A percentile compares a stretch with the other conserved stretches of the same genome.
Conservation (phyloP, 1,284 basidiomycete species). For the Boletus albobrunnescens region DNA sequence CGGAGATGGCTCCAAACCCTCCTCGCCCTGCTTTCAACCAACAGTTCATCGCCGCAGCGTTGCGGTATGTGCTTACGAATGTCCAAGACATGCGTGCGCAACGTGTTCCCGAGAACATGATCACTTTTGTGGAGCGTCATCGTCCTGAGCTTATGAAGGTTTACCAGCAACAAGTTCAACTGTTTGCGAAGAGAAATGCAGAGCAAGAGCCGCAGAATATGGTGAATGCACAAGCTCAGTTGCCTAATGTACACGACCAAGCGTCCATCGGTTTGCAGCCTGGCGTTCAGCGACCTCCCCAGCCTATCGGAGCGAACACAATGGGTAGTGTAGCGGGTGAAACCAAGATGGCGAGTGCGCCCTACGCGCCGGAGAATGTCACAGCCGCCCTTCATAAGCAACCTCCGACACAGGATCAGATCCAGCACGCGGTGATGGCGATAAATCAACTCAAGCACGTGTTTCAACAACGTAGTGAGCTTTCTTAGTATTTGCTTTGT, state of each 20-base stretch:
- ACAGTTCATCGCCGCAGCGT: slow-evolving; percentile 24
- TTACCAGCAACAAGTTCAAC: slow-evolving; percentile 25
- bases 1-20: slow-evolving; percentile 23
- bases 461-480: slow-evolving; percentile 35
- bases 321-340: slow-evolving; percentile 19
- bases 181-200: slow-evolving; percentile 23
- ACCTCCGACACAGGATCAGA: slow-evolving; percentile 29
- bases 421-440: slow-evolving; percentile 29
- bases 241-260: slow-evolving; percentile 25
- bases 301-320: slow-evolving; percentile 13
- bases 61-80: slow-evolving; percentile 41
- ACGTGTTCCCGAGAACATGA: slow-evolving; percentile 48
- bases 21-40: slow-evolving; percentile 13
- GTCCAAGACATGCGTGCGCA: slow-evolving; percentile 50
- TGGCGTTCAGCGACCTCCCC: slow-evolving; percentile 20
- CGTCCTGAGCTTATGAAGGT: slow-evolving; percentile 37
- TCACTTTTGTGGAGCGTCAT: slow-evolving; percentile 54
- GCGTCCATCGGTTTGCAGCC: slow-evolving; percentile 15
- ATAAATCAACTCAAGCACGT: slow-evolving; percentile 35
- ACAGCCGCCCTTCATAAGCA: slow-evolving; percentile 11
- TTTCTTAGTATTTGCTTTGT: slow-evolving; percentile 11
- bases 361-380: slow-evolving; percentile 14
- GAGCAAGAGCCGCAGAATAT: slow-evolving; percentile 27
- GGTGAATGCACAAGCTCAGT: slow-evolving; percentile 14
- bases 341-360: slow-evolving; percentile 19